phyloP scores from a whole-genome alignment of 805 yeast genomes.

The Cyberlindnera saturnus region DNA sequence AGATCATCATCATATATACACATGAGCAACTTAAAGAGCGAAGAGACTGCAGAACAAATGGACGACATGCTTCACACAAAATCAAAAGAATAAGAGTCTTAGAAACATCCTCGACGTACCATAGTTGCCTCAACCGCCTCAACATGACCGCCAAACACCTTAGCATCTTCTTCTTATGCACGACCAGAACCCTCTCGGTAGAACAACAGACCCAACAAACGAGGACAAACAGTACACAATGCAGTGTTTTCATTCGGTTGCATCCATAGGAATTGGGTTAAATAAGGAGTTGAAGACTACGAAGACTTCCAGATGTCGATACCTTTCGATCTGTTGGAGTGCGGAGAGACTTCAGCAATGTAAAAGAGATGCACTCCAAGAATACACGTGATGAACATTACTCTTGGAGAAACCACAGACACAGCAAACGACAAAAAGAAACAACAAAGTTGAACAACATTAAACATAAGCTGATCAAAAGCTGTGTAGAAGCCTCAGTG shows the following conservation, averaged over 20 bases:
- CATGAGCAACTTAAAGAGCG: too few relatives aligned
- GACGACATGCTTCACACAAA: too few relatives aligned
- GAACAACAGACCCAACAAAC: constrained; percentile 23
- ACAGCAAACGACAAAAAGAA: constrained; percentile 23
- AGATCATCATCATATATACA: too few relatives aligned
- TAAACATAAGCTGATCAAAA: constrained; percentile 42
- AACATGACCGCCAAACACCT: constrained; percentile 25
- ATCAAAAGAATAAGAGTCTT: too few relatives aligned
- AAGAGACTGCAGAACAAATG: too few relatives aligned
- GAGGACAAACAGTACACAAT: constrained; percentile 28
- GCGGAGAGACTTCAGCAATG: constrained; percentile 35
- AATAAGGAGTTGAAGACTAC: constrained; percentile 28
- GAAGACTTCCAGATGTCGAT: constrained; percentile 12
- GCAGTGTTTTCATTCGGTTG: constrained; percentile 30
- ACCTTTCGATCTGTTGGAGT: constrained; percentile 25
- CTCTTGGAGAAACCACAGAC: constrained; percentile 21
- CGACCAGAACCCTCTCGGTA: constrained; percentile 34
- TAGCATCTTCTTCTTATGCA: constrained; percentile 32
- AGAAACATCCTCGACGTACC: too few relatives aligned
- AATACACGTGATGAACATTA: too few relatives aligned
- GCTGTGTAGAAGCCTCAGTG: constrained; percentile 34
- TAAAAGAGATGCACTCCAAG: constrained; percentile 41
- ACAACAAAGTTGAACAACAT: constrained; percentile 37
- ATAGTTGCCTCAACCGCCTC: constrained; percentile 2
- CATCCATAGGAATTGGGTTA: constrained; percentile 33